Conservation (phyloP, 2,329 filamentous ascomycete genomes). For the Dothistroma pini region DNA sequence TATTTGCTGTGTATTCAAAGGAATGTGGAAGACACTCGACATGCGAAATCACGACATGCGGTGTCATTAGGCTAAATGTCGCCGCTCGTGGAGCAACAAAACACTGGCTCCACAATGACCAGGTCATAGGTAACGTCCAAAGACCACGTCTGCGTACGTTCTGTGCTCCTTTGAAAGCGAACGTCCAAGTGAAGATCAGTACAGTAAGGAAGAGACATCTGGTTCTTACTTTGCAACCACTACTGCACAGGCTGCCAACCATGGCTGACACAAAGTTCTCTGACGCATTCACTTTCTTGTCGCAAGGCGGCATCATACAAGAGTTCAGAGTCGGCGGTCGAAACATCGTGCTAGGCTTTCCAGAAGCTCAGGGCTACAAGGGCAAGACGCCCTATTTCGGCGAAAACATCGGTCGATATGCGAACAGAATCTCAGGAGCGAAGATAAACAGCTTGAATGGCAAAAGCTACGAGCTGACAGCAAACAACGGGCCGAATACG, state of each 20-base stretch:
- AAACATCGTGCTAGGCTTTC: slow-evolving; percentile 89
- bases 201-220: not conserved
- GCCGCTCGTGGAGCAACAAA: slow-evolving; percentile 7
- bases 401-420: slow-evolving; percentile 80
- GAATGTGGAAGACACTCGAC: not conserved
- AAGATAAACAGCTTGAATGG: slow-evolving; percentile 70
- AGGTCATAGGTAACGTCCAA: not conserved
- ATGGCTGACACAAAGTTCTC: slow-evolving; percentile 25
- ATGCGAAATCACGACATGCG: not conserved
- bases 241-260: slow-evolving; percentile 2
- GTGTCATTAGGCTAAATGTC: slow-evolving; percentile 13
- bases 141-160: not conserved
- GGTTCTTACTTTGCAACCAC: not conserved
- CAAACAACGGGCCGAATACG: slow-evolving; percentile 75
- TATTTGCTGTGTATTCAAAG: not conserved
- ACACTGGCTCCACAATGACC: slow-evolving; percentile 13
- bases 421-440: slow-evolving; percentile 75
- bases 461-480: slow-evolving; percentile 63
- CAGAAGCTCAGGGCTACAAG: slow-evolving; percentile 69
- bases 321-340: slow-evolving; percentile 70
- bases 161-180: slow-evolving; percentile 5
- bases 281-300: slow-evolving; percentile 60
- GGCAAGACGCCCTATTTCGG: slow-evolving; percentile 79
- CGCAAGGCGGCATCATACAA: slow-evolving; percentile 76
- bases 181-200: not conserved